Conservation (phyloP, 257 asterid genomes). For the Solanum paucissectum region DNA sequence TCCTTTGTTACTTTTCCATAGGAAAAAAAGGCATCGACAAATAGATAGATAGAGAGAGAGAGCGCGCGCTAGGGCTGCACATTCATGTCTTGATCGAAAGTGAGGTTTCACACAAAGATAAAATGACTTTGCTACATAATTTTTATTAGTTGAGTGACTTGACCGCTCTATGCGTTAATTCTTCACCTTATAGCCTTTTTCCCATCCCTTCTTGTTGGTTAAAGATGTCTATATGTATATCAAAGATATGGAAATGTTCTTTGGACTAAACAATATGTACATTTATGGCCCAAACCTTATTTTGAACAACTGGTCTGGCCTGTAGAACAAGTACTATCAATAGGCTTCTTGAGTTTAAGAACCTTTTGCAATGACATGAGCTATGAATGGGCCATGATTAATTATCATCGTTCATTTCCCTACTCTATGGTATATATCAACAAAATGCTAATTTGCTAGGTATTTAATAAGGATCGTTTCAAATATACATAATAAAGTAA, state of each 20-base stretch:
- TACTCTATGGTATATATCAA: not conserved
- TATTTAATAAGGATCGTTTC: no score
- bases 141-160: not conserved
- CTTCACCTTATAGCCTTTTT: not conserved
- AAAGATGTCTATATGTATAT: not conserved
- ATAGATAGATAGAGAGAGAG: not conserved
- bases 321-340: not conserved
- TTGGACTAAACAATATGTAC: not conserved
- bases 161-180: not conserved
- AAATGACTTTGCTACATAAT: not conserved
- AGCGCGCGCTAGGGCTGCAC: rapidly evolving
- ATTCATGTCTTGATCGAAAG: not conserved
- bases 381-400: not conserved
- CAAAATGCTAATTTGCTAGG: not conserved
- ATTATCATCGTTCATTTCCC: not conserved
- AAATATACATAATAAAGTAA: no score
- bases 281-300: not conserved
- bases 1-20: not conserved
- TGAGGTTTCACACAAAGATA: not conserved
- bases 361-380: not conserved
- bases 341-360: not conserved
- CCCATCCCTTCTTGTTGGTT: not conserved
- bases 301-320: not conserved
- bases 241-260: not conserved
- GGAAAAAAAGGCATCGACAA: not conserved